Percentiles rank a stretch among this genome's conserved stretches.
Evolutionary conservation across 192 early-diverging fungal genomes (phyloP).

Genomic region (Dimargaris xerosporica): DNA sequence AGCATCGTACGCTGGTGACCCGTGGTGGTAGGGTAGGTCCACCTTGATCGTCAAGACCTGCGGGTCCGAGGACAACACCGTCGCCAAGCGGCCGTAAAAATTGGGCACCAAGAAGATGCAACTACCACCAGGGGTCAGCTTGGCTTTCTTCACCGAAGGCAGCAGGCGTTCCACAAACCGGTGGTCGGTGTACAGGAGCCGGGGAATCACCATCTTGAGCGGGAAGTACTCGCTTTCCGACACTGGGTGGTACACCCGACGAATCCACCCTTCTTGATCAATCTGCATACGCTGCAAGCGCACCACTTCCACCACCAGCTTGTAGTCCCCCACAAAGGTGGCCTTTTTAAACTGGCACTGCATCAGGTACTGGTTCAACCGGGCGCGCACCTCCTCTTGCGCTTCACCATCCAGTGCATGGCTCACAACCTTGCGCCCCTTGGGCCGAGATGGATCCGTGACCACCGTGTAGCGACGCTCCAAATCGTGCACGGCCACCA

Average conservation of each 20-base stretch:
- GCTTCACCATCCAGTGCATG: constrained; percentile 42
- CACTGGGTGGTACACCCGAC: constrained; percentile 25
- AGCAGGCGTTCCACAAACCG: constrained; percentile 18
- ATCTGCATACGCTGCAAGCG: constrained; percentile 23
- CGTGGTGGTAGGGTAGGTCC: no score
- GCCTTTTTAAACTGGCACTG: constrained; percentile 18
- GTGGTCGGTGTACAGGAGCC: constrained; percentile 13
- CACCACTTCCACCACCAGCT: constrained; percentile 23
- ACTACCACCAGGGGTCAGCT: constrained; percentile 11
- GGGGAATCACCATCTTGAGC: constrained; percentile 17
- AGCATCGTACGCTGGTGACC: not conserved
- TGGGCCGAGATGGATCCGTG: constrained; percentile 21
- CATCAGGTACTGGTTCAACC: constrained; percentile 43
- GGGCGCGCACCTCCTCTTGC: constrained; percentile 44
- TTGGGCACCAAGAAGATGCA: constrained; percentile 23
- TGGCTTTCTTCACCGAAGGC: constrained; percentile 23
- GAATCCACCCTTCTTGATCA: constrained; percentile 23
- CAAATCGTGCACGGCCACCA: constrained; percentile 58
- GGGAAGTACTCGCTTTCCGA: not conserved
- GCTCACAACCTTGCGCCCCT: constrained; percentile 55
- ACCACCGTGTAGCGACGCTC: constrained; percentile 31
- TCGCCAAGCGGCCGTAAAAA: constrained; percentile 12
- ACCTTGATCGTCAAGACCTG: not conserved
- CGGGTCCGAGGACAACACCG: constrained; percentile 3
- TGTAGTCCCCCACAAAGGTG: constrained; percentile 12